Conservation (phyloP, 345 rosid species). For the Toxicodendron radicans region DNA sequence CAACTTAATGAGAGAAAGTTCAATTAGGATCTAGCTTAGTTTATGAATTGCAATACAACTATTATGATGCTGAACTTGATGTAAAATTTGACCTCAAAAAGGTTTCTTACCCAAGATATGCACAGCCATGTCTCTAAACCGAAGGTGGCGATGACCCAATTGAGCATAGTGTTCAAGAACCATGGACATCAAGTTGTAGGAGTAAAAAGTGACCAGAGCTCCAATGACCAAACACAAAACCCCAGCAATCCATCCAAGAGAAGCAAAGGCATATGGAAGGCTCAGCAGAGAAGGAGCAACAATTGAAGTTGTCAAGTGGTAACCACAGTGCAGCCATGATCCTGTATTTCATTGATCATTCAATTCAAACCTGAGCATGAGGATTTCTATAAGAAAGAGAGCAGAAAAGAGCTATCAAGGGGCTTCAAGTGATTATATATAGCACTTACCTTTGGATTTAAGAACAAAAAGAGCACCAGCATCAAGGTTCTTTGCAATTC, state of each 20-base stretch:
- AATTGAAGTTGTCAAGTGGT: conserved; percentile 85
- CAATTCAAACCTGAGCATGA: not conserved
- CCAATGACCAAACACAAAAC: conserved; percentile 49
- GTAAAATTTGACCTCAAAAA: not conserved
- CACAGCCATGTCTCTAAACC: conserved; percentile 84
- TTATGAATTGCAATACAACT: not conserved
- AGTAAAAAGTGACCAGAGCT: conserved; percentile 73
- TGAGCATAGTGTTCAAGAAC: conserved; percentile 76
- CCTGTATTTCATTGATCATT: conserved; percentile 36
- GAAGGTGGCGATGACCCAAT: conserved; percentile 64
- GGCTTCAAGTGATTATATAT: not conserved
- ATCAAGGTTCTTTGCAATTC: conserved; percentile 41
- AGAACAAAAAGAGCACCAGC: conserved; percentile 92
- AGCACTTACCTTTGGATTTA: conserved; percentile 83
- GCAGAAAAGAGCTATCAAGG: not conserved
- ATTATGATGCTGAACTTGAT: not conserved
- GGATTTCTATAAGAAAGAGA: not conserved
- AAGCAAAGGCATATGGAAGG: conserved; percentile 74
- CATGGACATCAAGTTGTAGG: conserved; percentile 73
- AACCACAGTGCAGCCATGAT: conserved; percentile 86
- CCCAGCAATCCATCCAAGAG: conserved; percentile 73
- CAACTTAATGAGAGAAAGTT: not conserved
- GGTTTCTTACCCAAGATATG: conserved; percentile 60
- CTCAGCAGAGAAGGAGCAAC: conserved; percentile 78
- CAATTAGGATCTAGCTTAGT: not conserved